A percentile compares a stretch with the other conserved stretches of the same genome.
phyloP scores from a whole-genome alignment of 768 basidiomycete species.

The Pleurotus salmoneostramineus region DNA sequence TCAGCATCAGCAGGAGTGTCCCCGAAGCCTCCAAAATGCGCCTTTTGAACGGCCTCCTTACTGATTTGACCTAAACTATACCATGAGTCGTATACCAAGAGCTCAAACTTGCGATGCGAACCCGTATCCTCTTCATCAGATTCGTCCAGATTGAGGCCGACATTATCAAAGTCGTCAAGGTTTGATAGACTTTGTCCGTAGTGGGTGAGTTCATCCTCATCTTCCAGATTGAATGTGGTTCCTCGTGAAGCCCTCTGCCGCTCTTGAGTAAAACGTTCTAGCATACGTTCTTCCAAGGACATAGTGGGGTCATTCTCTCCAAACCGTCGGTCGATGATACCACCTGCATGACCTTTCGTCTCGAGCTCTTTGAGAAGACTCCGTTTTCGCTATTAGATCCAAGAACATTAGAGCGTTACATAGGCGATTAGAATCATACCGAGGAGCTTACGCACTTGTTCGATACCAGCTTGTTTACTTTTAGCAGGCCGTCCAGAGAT shows the following conservation, averaged over 20 bases:
- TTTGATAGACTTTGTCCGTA: constrained; percentile 87
- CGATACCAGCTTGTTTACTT: constrained; percentile 87
- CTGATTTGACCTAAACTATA: constrained; percentile 58
- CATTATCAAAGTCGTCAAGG: constrained; percentile 78
- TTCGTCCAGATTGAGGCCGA: constrained; percentile 54
- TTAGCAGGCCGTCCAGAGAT: constrained; percentile 78
- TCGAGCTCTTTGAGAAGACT: constrained; percentile 86
- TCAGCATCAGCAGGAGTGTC: constrained; percentile 55
- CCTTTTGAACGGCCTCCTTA: constrained; percentile 55
- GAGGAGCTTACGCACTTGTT: constrained; percentile 55
- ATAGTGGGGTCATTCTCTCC: constrained; percentile 93
- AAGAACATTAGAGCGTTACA: neutral
- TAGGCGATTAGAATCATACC: neutral
- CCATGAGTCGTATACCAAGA: neutral
- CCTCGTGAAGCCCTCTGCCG: constrained; percentile 76
- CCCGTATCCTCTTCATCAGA: constrained; percentile 55
- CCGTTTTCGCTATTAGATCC: constrained; percentile 77
- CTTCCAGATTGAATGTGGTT: constrained; percentile 83
- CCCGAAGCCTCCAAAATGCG: constrained; percentile 86
- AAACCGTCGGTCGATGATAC: constrained; percentile 90
- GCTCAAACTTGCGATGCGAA: constrained; percentile 15
- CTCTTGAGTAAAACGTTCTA: constrained; percentile 93
- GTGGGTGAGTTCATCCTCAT: constrained; percentile 88
- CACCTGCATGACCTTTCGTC: constrained; percentile 76
- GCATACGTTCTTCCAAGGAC: constrained; percentile 95